These are phyloP conservation scores for Eruca vesicaria DNA, from an alignment of 441 rosid genomes.

Conservation along the genomic window DNA sequence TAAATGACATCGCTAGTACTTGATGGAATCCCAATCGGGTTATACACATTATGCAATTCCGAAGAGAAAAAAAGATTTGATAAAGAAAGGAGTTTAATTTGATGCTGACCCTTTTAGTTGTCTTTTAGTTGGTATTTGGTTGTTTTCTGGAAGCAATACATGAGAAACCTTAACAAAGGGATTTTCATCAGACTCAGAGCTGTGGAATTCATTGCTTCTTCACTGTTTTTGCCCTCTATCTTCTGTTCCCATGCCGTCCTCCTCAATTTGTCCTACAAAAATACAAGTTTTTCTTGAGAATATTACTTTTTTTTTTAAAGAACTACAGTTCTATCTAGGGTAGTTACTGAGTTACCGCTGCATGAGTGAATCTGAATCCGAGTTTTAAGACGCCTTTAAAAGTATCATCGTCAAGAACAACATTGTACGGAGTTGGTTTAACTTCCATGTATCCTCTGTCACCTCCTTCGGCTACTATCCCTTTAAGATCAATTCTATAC, in stretches of 20 bases:
- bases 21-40: neutral
- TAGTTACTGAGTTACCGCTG: constrained; percentile 14
- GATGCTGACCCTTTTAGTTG: constrained; percentile 19
- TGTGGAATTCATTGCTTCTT: constrained; percentile 20
- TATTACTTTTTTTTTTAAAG: neutral
- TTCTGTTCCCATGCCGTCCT: constrained; percentile 34
- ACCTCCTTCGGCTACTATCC: constrained; percentile 61
- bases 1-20: neutral
- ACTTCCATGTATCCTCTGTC: constrained; percentile 52
- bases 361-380: constrained; percentile 57
- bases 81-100: neutral
- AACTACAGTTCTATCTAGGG: neutral
- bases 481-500: constrained; percentile 62
- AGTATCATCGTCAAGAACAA: constrained; percentile 70
- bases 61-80: neutral
- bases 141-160: constrained; percentile 33
- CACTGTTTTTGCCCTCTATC: constrained; percentile 23
- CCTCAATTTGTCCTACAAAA: constrained; percentile 24
- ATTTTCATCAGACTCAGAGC: constrained; percentile 28
- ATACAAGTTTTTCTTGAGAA: neutral
- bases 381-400: constrained; percentile 63
- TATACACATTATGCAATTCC: neutral
- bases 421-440: constrained; percentile 62
- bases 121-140: constrained; percentile 29
- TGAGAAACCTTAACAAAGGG: constrained; percentile 35